Conservation (phyloP, 805 yeast genomes). For the Candida tammaniensis region DNA sequence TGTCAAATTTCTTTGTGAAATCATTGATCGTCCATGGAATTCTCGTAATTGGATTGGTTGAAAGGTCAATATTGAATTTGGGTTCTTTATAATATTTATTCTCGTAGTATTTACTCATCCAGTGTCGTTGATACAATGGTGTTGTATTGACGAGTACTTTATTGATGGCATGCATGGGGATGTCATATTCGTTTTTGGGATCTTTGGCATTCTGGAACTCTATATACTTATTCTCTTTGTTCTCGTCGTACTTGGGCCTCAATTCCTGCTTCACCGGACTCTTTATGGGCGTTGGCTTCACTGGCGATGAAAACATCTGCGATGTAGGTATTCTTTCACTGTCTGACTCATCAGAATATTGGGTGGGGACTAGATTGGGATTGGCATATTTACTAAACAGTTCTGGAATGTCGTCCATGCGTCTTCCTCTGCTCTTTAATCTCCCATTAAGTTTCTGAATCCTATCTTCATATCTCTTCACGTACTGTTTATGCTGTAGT, state of each 20-base stretch:
- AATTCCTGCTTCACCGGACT: too few relatives aligned
- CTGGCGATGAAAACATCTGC: slow-evolving; percentile 2
- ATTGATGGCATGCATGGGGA: background rate
- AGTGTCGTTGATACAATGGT: slow-evolving; percentile 32
- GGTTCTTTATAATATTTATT: slow-evolving; percentile 19
- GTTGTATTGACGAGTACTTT: slow-evolving; percentile 15
- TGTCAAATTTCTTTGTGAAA: slow-evolving; percentile 18
- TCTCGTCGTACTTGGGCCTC: too few relatives aligned
- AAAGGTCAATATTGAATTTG: slow-evolving; percentile 22
- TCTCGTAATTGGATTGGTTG: slow-evolving; percentile 34
- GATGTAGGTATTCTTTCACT: background rate
- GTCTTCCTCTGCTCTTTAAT: background rate
- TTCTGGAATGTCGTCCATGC: background rate
- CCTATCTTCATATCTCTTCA: slow-evolving; percentile 10
- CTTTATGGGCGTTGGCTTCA: background rate
- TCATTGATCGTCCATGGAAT: slow-evolving; percentile 35
- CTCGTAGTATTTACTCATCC: slow-evolving; percentile 23
- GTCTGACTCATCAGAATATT: slow-evolving; percentile 13
- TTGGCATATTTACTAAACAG: slow-evolving; percentile 4
- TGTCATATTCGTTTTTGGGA: slow-evolving; percentile 3
- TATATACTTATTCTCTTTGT: slow-evolving; percentile 2
- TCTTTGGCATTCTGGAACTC: too few relatives aligned
- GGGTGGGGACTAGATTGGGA: slow-evolving; percentile 11
- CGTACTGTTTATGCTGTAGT: slow-evolving; percentile 12
- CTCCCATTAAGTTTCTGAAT: slow-evolving; percentile 2